phyloP scores from a whole-genome alignment of 2,329 filamentous ascomycete species.

The Alternaria conjuncta region DNA sequence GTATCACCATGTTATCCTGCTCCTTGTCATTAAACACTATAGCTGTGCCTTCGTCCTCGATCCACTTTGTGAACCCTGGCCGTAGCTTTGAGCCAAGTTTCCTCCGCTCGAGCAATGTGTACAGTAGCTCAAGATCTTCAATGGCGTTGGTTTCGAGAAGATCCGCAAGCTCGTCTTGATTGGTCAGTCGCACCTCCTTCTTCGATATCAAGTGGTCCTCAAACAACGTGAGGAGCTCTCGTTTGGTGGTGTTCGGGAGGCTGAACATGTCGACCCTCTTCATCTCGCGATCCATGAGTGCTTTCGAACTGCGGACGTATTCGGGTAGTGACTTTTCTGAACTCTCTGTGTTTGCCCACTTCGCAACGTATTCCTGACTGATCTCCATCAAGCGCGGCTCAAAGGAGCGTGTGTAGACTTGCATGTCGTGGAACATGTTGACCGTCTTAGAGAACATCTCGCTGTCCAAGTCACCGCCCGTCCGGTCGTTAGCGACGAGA shows the following conservation, averaged over 20 bases:
- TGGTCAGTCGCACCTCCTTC: constrained; percentile 64
- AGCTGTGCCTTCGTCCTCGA: constrained; percentile 72
- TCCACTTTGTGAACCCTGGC: constrained; percentile 78
- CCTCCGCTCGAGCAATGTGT: constrained; percentile 75
- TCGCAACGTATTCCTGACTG: constrained; percentile 71
- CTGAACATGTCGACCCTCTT: constrained; percentile 79
- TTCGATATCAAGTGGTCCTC: constrained; percentile 74
- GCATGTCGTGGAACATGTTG: constrained; percentile 83
- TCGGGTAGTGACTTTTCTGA: constrained; percentile 68
- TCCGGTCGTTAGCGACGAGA: constrained; percentile 76
- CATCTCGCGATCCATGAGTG: constrained; percentile 74
- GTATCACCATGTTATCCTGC: constrained; percentile 83
- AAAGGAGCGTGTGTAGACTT: constrained; percentile 79
- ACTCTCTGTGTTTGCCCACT: constrained; percentile 73
- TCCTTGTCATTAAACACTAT: constrained; percentile 83
- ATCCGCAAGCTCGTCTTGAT: constrained; percentile 70
- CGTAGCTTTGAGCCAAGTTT: constrained; percentile 73
- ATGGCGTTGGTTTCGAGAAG: constrained; percentile 75
- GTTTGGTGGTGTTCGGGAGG: constrained; percentile 82
- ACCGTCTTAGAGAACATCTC: constrained; percentile 74
- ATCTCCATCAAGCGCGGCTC: constrained; percentile 74
- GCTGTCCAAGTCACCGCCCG: constrained; percentile 63
- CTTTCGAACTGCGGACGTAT: constrained; percentile 75
- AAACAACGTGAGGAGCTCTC: constrained; percentile 74
- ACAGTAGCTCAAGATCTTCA: constrained; percentile 75